These are phyloP conservation scores for Rhizopogon vinicolor DNA, from an alignment of 768 basidiomycete species.

Conservation along the genomic window DNA sequence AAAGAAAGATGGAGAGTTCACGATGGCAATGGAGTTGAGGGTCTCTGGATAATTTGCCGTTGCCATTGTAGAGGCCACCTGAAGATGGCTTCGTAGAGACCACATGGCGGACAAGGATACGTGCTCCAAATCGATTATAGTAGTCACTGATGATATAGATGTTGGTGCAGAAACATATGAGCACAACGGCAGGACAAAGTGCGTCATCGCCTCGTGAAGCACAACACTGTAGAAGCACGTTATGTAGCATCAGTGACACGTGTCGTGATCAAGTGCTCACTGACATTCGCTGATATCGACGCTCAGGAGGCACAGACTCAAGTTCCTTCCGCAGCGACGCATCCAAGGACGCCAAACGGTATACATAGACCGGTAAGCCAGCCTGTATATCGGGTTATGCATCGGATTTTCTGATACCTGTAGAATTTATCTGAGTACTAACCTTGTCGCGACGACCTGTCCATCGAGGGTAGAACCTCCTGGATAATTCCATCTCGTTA, in stretches of 20 bases:
- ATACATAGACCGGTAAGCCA: slow-evolving; percentile 75
- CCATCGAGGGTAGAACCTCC: slow-evolving; percentile 75
- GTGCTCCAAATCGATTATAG: slow-evolving; percentile 69
- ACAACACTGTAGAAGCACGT: slow-evolving; percentile 39
- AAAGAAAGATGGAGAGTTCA: slow-evolving; percentile 83
- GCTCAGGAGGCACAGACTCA: slow-evolving; percentile 43
- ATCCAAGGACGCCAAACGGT: slow-evolving; percentile 58
- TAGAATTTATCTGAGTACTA: neutral
- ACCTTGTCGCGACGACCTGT: slow-evolving; percentile 78
- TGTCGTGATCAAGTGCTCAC: slow-evolving; percentile 15
- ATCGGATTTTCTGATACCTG: neutral
- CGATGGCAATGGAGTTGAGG: slow-evolving; percentile 57
- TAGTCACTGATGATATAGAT: slow-evolving; percentile 55
- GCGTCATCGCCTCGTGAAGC: slow-evolving; percentile 63
- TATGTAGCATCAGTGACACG: neutral
- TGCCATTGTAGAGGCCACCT: slow-evolving; percentile 69
- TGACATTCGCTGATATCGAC: slow-evolving; percentile 69
- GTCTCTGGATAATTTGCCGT: slow-evolving; percentile 85
- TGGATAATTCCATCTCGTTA: slow-evolving; percentile 55
- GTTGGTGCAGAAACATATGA: slow-evolving; percentile 46
- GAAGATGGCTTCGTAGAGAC: slow-evolving; percentile 64
- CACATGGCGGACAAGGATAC: slow-evolving; percentile 65
- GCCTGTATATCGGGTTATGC: slow-evolving; percentile 31
- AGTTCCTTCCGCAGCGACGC: slow-evolving; percentile 53
- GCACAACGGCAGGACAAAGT: slow-evolving; percentile 64